Percentiles rank a stretch among this genome's conserved stretches.
phyloP scores from a whole-genome alignment of 2,329 filamentous ascomycete species.

The Colletotrichum chlorophyti region DNA sequence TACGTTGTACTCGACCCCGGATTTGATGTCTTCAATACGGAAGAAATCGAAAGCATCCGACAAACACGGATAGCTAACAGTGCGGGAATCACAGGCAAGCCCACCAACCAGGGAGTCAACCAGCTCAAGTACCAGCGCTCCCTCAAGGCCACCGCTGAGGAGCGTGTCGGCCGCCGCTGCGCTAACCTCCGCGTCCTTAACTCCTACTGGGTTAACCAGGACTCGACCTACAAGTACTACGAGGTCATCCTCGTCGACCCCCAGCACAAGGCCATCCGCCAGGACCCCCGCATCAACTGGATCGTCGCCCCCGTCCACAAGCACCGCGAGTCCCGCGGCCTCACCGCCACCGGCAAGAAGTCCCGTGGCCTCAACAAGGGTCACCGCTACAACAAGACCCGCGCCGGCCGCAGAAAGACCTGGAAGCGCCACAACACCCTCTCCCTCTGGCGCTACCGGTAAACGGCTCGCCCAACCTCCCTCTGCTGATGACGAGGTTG shows the following conservation, averaged over 20 bases:
- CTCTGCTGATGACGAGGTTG: constrained; percentile 2
- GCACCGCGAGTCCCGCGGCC: constrained; percentile 97
- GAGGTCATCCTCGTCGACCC: constrained; percentile 99
- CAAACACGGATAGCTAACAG: constrained; percentile 33
- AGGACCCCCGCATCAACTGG: constrained; percentile 99
- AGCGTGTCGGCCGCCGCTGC: constrained; percentile 99
- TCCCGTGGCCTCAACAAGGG: constrained; percentile 99
- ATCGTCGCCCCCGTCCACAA: constrained; percentile 99
- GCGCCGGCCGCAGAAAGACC: constrained; percentile 97
- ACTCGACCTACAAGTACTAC: constrained; percentile 99
- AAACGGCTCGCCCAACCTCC: constrained; percentile 43
- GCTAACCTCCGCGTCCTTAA: constrained; percentile 99
- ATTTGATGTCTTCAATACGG: no score
- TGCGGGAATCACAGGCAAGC: constrained; percentile 76
- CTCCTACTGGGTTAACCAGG: constrained; percentile 99
- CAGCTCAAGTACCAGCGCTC: constrained; percentile 99
- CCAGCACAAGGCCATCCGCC: constrained; percentile 99
- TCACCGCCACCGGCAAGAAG: constrained; percentile 99
- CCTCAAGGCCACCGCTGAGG: constrained; percentile 96
- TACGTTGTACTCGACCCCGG: constrained; percentile 55
- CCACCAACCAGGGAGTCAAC: constrained; percentile 99
- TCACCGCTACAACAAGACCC: constrained; percentile 99
- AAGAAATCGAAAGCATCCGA: no score
- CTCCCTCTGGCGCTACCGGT: constrained; percentile 98
- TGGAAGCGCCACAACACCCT: constrained; percentile 99